A percentile compares a stretch with the other conserved stretches of the same genome.
Evolutionary conservation across 23 red algal genomes (phyloP).

Genomic region (Pyropia yezoensis): DNA sequence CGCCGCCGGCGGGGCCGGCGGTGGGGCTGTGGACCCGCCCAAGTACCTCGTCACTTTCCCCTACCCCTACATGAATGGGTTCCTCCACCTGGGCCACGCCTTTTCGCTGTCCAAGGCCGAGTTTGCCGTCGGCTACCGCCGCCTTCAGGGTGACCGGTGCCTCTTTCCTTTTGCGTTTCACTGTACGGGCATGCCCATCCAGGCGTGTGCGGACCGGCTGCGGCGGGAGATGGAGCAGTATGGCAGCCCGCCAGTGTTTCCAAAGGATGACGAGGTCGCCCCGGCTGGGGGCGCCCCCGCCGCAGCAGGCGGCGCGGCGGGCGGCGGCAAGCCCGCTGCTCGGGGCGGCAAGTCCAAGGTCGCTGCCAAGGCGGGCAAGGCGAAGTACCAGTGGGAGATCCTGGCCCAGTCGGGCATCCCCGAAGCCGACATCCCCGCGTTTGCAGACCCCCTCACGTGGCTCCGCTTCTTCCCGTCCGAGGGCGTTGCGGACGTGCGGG

Average conservation of each 20-base stretch:
- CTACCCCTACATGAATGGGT: conserved; percentile 95
- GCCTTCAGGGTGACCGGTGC: conserved; percentile 55
- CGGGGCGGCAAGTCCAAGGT: conserved; percentile 69
- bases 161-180: conserved; percentile 98
- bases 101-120: conserved; percentile 97
- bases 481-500: conserved; percentile 62
- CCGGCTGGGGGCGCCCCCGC: background rate
- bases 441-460: conserved; percentile 85
- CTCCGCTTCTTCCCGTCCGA: conserved; percentile 74
- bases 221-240: conserved; percentile 61
- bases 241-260: conserved; percentile 78
- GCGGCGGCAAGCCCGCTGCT: conserved; percentile 10
- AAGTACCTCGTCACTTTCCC: conserved; percentile 95
- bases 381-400: conserved; percentile 83
- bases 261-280: conserved; percentile 10
- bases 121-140: conserved; percentile 79
- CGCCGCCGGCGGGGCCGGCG: background rate
- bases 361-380: conserved; percentile 48
- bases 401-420: conserved; percentile 71
- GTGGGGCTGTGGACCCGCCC: conserved; percentile 1
- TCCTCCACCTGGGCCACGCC: conserved; percentile 96
- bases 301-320: background rate
- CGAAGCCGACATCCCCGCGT: conserved; percentile 44
- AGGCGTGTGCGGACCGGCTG: conserved; percentile 86
- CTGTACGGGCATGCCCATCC: conserved; percentile 99